Base-by-base conservation (phyloP, 352 stramenopile genomes). In the Hyaloperonospora arabidopsidis region DNA sequence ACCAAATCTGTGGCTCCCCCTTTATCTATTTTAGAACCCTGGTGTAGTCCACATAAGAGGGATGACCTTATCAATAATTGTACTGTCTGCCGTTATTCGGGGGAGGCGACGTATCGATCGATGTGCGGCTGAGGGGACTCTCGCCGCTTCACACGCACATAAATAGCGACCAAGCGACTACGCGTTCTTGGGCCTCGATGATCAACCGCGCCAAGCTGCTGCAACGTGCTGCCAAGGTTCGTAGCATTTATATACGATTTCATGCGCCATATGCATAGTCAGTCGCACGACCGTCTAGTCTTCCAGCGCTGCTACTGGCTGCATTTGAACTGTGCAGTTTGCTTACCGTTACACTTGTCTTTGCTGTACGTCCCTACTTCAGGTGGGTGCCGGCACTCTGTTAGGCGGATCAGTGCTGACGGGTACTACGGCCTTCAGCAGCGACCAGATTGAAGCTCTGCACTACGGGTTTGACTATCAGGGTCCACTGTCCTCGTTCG, bases 381-480 rank as follows among this genome's bases (percentile, higher is more conserved):
- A 90, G 79, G 68, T 88, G 52, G 79, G 78, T 46, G 81, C 78
- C 23, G 75, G 75, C 43, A 77, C 74, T 59, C 65, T 86, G 32
- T 49, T 93, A 46, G 78, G 77, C 34, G 83, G 76, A 50, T 89
- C 76, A 35, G 79, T 93, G 39, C 59, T 93, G 35, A 90, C 80
- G 10, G 81, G 83, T 52, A 80, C 89, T 54, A 85, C 83, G n/a
- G 69, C 75, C 41, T 83, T 84, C 63, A 93, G 84, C 53, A 84
- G 86, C 45, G 83, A 95, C 62, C 74, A 90, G 71, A 93, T 97
- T 60, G 67, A 89, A 43, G 77, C 86, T 23, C 71, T 88, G 34
- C 61, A 88, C 59, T 96, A 96, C 60, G 87, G 87, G 23, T 97
- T 95, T 52, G 76, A 93, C 67, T 85, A 96, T 70, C 49, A 90